These are phyloP conservation scores for Cyclocybe aegerita DNA, from an alignment of 768 basidiomycete species.

Conservation along the genomic window DNA sequence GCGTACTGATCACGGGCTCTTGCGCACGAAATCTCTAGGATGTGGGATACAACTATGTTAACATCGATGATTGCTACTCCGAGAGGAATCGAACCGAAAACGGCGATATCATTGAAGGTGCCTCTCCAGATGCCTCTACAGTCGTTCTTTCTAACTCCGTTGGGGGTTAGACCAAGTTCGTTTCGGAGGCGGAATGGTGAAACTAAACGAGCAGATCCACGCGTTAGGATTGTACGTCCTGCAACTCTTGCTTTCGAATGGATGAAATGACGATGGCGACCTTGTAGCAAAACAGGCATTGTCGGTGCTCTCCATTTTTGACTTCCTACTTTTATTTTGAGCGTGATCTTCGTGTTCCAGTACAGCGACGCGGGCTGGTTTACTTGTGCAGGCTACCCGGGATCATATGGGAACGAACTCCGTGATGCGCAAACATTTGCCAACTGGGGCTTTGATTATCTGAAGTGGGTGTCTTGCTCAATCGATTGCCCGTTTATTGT, in stretches of 20 bases:
- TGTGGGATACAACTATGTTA: conserved; percentile 58
- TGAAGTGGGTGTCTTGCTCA: conserved; percentile 44
- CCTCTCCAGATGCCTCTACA: background rate
- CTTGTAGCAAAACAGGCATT: conserved; percentile 39
- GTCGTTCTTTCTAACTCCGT: background rate
- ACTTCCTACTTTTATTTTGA: background rate
- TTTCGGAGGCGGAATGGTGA: conserved; percentile 58
- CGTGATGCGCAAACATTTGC: conserved; percentile 57
- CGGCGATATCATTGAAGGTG: conserved; percentile 57
- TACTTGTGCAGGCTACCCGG: conserved; percentile 67
- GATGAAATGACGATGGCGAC: background rate
- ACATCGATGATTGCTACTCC: conserved; percentile 68
- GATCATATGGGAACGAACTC: conserved; percentile 59
- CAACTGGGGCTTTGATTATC: conserved; percentile 67
- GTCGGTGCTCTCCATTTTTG: conserved; percentile 22
- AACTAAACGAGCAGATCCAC: conserved; percentile 55
- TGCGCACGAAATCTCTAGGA: conserved; percentile 31
- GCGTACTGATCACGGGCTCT: background rate
- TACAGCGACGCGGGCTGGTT: conserved; percentile 66
- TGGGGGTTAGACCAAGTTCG: conserved; percentile 40
- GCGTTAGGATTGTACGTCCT: conserved; percentile 53
- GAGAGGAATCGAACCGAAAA: conserved; percentile 48
- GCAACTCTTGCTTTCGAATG: background rate
- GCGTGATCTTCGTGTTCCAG: conserved; percentile 24
- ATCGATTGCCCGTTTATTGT: background rate